Conservation (phyloP, 2,329 filamentous ascomycete species). For the Samsoniella hepiali region DNA sequence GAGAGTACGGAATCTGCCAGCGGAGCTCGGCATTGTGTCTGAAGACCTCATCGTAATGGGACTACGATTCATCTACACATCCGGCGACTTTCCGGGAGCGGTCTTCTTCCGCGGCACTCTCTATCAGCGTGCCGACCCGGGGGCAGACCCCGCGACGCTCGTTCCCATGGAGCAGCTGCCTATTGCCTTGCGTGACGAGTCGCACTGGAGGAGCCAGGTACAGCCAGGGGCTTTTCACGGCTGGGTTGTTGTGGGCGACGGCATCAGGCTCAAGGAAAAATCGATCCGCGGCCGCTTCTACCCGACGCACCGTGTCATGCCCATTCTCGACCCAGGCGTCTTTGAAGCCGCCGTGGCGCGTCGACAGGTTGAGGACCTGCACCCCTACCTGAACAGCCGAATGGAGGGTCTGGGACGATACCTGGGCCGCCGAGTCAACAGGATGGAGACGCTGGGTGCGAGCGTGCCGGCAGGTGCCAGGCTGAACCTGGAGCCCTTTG, state of each 20-base stretch:
- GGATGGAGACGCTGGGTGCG: slow-evolving; percentile 42
- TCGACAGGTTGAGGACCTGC: slow-evolving; percentile 42
- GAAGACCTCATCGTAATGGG: slow-evolving; percentile 35
- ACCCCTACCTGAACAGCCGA: slow-evolving; percentile 52
- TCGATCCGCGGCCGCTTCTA: slow-evolving; percentile 56
- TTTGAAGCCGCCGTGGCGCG: slow-evolving; percentile 37
- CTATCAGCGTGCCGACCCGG: slow-evolving; percentile 34
- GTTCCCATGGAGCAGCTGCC: slow-evolving; percentile 40
- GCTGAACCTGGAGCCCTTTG: slow-evolving; percentile 35
- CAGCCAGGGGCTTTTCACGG: slow-evolving; percentile 34
- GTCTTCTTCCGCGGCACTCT: slow-evolving; percentile 42
- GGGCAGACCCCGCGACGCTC: slow-evolving; percentile 26
- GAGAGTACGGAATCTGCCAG: slow-evolving; percentile 41
- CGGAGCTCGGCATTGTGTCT: slow-evolving; percentile 34
- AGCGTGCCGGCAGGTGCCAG: slow-evolving; percentile 38
- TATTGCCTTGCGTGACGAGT: slow-evolving; percentile 39
- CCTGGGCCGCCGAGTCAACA: slow-evolving; percentile 40
- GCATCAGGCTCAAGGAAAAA: slow-evolving; percentile 45
- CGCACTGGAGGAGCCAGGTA: slow-evolving; percentile 38
- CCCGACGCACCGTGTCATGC: slow-evolving; percentile 51
- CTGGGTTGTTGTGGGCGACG: slow-evolving; percentile 43
- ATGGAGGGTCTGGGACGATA: slow-evolving; percentile 40
- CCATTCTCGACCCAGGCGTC: slow-evolving; percentile 42
- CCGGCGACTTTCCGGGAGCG: slow-evolving; percentile 32
- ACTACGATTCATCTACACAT: slow-evolving; percentile 39